Conservation (phyloP, 176 grass and related monocot species). For the Oropetium thomaeum region DNA sequence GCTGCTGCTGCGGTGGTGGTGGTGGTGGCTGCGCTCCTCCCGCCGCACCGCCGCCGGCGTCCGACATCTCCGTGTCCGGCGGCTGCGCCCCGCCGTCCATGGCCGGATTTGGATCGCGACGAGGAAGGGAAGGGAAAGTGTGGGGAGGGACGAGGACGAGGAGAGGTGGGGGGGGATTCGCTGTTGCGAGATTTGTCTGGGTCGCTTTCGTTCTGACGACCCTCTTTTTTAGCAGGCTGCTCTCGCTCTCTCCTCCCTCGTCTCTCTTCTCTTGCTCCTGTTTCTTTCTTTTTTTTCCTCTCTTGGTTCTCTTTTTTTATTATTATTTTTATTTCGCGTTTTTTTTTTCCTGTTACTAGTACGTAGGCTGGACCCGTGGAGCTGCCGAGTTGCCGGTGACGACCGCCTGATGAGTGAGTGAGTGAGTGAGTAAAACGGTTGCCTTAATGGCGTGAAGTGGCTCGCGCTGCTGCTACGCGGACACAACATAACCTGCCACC, state of each 20-base stretch:
- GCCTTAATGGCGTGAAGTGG: no score
- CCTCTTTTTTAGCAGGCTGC: constrained; percentile 13
- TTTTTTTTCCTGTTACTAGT: no score
- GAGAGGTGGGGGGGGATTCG: constrained; percentile 26
- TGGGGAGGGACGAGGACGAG: constrained; percentile 1
- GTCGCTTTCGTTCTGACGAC: constrained; percentile 27
- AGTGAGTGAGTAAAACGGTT: no score
- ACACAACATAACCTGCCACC: no score
- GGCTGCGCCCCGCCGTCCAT: constrained; percentile 62
- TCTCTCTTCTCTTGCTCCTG: background rate
- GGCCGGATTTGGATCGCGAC: constrained; percentile 32
- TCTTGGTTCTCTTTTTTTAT: background rate
- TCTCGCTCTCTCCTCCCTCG: background rate
- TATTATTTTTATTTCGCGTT: no score
- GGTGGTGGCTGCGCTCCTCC: background rate
- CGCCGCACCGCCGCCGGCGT: constrained; percentile 28
- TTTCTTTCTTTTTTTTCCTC: background rate
- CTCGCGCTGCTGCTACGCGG: no score
- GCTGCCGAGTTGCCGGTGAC: no score
- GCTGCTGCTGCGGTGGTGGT: no score
- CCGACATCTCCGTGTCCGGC: constrained; percentile 76
- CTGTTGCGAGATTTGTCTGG: constrained; percentile 48
- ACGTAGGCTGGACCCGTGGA: no score
- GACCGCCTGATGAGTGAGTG: no score
- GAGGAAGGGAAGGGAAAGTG: constrained; percentile 24